Base-by-base conservation (phyloP, 805 yeast genomes). In the Phaffomyces thermotolerans region DNA sequence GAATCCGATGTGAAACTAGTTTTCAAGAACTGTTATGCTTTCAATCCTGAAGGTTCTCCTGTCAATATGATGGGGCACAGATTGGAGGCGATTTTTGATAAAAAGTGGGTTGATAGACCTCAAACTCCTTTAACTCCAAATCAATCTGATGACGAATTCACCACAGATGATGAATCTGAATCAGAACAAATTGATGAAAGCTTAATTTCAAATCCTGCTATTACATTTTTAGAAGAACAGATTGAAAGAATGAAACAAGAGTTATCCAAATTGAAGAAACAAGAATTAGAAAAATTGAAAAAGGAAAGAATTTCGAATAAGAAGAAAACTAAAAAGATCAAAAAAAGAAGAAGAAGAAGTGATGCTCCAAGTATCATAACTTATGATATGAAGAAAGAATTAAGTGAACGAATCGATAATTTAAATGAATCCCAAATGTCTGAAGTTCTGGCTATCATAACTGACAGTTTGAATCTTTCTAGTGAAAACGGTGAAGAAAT, bases 41-140 rank as follows among this genome's bases (percentile, higher is more conserved):
- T 91, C 69, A 93, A 93, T 64, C 98, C 99, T 2, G 95, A 85
- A 55, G 95, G 96, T n/a, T 81, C 95, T 6, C 95, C 95, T 39
- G 99, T 93, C 32, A 88, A 90, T 63, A 76, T 78, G 75, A 84
- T 93, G 95, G 99, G 98, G 17, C 95, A 87, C 62, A 75, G 89
- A 54, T 69, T 93, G 44, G 97, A 93, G 64, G 81, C 81, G 24
- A 76, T 85, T 3, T 93, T 91, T 59, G 84, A 88, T 56, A 81
- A 84, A 57, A 82, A 80, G 62, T 91, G 98, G 97, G 75, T 78
- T 22, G 89, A 87, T 52, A 79, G 81, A 62, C 96, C 96, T 17
- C 71, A 79, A 13, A 78, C 84, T 17, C 81, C 81, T 25, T 53
- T 50, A 34, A 57, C 59, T 4, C 59, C 59, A 36, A 40, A 42